Evolutionary conservation across 768 basidiomycete genomes (phyloP).

Genomic region (Leccinellum rugosiceps): DNA sequence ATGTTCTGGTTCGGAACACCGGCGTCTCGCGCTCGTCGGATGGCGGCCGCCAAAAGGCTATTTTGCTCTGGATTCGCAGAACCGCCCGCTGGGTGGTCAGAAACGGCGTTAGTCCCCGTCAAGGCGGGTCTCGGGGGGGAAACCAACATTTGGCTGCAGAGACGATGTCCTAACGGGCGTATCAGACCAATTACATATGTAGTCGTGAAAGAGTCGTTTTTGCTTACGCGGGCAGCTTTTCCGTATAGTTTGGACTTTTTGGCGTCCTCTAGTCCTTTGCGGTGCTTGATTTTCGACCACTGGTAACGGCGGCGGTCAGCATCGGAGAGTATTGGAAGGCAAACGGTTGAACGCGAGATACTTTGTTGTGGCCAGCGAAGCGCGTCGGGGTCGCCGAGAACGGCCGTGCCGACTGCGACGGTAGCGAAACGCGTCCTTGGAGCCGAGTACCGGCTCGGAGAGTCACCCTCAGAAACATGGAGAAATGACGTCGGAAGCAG

Average conservation of each 20-base stretch:
- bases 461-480: neutral
- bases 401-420: constrained; percentile 21
- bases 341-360: constrained; percentile 6
- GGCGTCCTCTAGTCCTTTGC: constrained; percentile 62
- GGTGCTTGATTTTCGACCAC: constrained; percentile 79
- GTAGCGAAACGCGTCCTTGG: neutral
- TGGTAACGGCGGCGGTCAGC: constrained; percentile 23
- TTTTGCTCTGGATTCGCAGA: constrained; percentile 56
- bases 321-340: neutral
- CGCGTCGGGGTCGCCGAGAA: constrained; percentile 25
- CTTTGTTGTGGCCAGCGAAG: constrained; percentile 42
- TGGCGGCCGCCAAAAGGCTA: constrained; percentile 45
- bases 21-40: constrained; percentile 54
- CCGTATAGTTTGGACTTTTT: constrained; percentile 58
- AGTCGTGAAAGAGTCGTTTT: neutral
- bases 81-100: constrained; percentile 45
- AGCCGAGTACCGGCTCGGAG: neutral
- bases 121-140: neutral
- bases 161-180: constrained; percentile 50
- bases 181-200: neutral
- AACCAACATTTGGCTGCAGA: constrained; percentile 56
- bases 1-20: constrained; percentile 72
- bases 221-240: constrained; percentile 51
- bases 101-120: neutral
- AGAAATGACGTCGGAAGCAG: neutral